Conservation (phyloP, 345 rosid species). For the Zanthoxylum bungeanum region DNA sequence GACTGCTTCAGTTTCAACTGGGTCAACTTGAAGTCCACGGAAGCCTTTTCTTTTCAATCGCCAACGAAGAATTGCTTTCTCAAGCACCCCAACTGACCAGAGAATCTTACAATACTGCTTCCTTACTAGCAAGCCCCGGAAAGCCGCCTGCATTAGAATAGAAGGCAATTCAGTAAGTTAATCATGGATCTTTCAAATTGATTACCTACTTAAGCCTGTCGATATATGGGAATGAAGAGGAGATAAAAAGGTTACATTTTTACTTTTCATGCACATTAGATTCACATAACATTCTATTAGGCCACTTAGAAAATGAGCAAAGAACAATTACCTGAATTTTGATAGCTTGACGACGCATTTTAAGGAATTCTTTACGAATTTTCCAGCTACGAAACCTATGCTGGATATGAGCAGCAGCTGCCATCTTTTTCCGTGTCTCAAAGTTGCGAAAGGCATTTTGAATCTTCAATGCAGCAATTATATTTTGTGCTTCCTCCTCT, state of each 20-base stretch:
- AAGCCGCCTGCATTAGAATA: constrained; percentile 60
- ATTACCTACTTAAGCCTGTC: not conserved
- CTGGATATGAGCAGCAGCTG: constrained; percentile 83
- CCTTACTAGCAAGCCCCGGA: constrained; percentile 80
- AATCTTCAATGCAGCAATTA: constrained; percentile 90
- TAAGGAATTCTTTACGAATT: constrained; percentile 60
- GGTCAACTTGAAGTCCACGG: constrained; percentile 65
- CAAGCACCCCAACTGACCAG: constrained; percentile 94
- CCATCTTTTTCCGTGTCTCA: constrained; percentile 63
- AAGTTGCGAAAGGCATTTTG: constrained; percentile 90
- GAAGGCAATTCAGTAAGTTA: constrained; percentile 6
- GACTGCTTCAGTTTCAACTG: constrained; percentile 22
- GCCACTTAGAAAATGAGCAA: not conserved
- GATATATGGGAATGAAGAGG: not conserved
- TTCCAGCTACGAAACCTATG: constrained; percentile 89
- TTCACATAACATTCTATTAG: no score
- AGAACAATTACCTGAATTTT: constrained; percentile 72
- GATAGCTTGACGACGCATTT: constrained; percentile 67
- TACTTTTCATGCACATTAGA: no score
- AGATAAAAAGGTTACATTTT: not conserved
- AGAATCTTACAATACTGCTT: constrained; percentile 72
- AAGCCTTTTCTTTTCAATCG: constrained; percentile 80
- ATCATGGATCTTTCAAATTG: not conserved
- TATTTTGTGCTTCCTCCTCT: constrained; percentile 66
- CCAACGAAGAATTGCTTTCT: constrained; percentile 90